These are phyloP conservation scores for Penicillium robsamsonii DNA, from an alignment of 495 filamentous ascomycete species.

Conservation along the genomic window DNA sequence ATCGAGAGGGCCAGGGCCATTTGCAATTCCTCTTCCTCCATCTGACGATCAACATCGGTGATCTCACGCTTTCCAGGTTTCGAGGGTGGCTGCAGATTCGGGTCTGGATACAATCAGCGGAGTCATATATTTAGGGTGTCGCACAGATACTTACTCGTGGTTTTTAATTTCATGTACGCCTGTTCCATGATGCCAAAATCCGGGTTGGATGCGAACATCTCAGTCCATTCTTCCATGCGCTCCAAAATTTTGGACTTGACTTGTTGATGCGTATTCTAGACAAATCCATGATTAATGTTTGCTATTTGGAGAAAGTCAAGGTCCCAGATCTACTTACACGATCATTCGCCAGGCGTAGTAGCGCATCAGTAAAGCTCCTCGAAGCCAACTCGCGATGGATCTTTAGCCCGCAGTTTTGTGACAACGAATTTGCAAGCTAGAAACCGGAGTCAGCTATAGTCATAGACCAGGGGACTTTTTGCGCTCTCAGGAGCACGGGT, in stretches of 20 bases:
- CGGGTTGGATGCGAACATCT: conserved; percentile 87
- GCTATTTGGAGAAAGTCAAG: background rate
- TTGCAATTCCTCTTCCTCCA: conserved; percentile 96
- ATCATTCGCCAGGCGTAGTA: conserved; percentile 86
- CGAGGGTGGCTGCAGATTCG: conserved; percentile 85
- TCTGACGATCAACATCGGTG: conserved; percentile 84
- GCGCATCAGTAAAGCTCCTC: conserved; percentile 91
- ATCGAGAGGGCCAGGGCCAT: conserved; percentile 92
- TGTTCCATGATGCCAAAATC: conserved; percentile 98
- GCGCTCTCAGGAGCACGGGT: background rate
- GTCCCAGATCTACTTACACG: conserved; percentile 46
- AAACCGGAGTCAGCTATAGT: conserved; percentile 11
- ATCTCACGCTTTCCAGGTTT: conserved; percentile 90
- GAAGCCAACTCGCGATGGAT: conserved; percentile 94
- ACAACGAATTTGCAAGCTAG: conserved; percentile 83
- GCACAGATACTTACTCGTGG: conserved; percentile 53
- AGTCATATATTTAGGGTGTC: background rate
- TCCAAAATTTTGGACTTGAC: conserved; percentile 97
- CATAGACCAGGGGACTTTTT: background rate
- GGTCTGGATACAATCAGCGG: conserved; percentile 53
- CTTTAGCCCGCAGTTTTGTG: conserved; percentile 87
- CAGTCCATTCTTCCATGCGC: conserved; percentile 92
- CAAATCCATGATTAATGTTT: background rate
- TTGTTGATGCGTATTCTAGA: conserved; percentile 85
- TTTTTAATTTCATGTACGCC: conserved; percentile 85